Evolutionary conservation across 352 stramenopile species (phyloP).

Genomic region (Pythium biforme): DNA sequence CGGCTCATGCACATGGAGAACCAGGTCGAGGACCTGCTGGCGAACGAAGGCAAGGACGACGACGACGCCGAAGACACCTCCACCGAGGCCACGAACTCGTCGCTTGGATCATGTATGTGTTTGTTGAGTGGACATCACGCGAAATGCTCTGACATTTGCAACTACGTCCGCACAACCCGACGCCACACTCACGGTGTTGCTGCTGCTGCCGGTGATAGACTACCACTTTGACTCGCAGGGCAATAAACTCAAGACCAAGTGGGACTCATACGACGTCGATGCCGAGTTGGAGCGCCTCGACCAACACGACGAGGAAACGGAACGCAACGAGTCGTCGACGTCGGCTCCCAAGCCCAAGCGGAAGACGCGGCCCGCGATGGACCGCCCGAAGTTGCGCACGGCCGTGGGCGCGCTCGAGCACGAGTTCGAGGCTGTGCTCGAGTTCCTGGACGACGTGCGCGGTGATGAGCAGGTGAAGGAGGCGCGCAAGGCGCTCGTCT

Average conservation of each 20-base stretch:
- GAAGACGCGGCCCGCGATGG: conserved; percentile 13
- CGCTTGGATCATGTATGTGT: conserved; percentile 67
- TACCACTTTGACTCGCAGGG: conserved; percentile 85
- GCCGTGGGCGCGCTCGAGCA: conserved; percentile 56
- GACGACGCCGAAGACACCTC: conserved; percentile 25
- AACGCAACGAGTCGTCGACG: not conserved
- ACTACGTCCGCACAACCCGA: not conserved
- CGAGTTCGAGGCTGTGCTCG: conserved; percentile 76
- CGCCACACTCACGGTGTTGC: not conserved
- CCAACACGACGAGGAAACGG: conserved; percentile 36
- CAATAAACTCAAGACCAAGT: conserved; percentile 88
- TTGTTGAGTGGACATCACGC: not conserved
- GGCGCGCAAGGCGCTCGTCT: conserved; percentile 64
- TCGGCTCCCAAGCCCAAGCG: no score
- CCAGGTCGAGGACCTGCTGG: conserved; percentile 59
- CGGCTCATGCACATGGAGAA: conserved; percentile 66
- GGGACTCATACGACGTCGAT: conserved; percentile 80
- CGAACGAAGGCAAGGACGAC: conserved; percentile 34
- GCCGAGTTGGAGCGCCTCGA: conserved; percentile 73
- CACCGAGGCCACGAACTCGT: conserved; percentile 31
- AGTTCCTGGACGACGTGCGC: conserved; percentile 71
- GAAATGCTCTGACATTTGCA: not conserved
- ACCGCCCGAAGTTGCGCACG: conserved; percentile 45
- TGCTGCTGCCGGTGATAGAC: conserved; percentile 32
- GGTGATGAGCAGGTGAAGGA: conserved; percentile 65